Base-by-base conservation (phyloP, 1,139 yeast species). In the Blastobotrys serpentis region DNA sequence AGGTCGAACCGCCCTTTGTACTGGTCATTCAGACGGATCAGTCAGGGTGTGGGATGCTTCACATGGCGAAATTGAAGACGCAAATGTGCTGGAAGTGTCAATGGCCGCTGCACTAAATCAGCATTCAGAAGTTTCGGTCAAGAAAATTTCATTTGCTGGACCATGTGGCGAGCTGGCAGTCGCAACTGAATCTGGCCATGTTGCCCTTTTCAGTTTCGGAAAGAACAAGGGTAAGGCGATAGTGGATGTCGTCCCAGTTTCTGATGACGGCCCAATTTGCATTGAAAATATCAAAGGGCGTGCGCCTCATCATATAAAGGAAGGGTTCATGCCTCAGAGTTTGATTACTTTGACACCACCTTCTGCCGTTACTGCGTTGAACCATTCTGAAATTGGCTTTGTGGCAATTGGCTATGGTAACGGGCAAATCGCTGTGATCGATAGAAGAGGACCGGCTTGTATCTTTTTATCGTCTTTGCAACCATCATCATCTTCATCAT, bases 11-110 rank as follows among this genome's bases (percentile, higher is more conserved):
- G 85, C 88, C 1, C 66, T 85, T 43, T 77, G 86, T 2, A 80
- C 95, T 0, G 98, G 97, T 1, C 97, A 88, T 64, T 77, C 77
- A 32, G 82, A 84, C 60, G 98, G 97, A 0, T 74, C 79, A 18
- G 81, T 92, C 0, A 75, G 95, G 54, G 65, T 92, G 17, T 82
- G 87, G 76, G 96, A 90, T 65, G 83, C 89, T 0, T 81, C 95
- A 0, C 80, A 83, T 53, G 86, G 86, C 22, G 96, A 86, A 57
- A 55, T 67, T 14, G 84, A 77, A 52, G 88, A 83, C 44, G 72
- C 79, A n/a, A 70, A 75, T 5, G 80, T 78, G 1, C 68, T 82
- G 55, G 84, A 80, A 54, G 72, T 82, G 32, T 75, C 77, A 55
- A 69, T 81, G 23, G 67, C 78, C 1, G 69, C 70, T 33, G 74